Conservation (phyloP, 495 filamentous ascomycete species). For the Penicillium fimorum region DNA sequence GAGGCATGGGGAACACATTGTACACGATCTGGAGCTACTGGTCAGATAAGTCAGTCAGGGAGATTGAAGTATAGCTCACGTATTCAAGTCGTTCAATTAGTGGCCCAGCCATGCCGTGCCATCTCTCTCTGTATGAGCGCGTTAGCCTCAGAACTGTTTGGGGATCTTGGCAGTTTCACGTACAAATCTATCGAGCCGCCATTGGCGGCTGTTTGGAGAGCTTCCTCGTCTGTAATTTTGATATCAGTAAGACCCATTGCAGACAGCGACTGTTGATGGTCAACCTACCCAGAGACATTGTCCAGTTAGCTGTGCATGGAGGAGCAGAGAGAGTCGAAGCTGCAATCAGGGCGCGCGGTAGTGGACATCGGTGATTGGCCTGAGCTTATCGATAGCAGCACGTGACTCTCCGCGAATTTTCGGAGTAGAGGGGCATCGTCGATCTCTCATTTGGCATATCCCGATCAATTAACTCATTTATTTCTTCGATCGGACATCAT, state of each 20-base stretch:
- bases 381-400: constrained; percentile 31
- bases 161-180: constrained; percentile 21
- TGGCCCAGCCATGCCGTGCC: constrained; percentile 51
- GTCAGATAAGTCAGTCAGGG: constrained; percentile 11
- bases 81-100: constrained; percentile 54
- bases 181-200: constrained; percentile 72
- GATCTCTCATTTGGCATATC: constrained; percentile 15
- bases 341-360: constrained; percentile 8
- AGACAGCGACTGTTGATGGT: not conserved
- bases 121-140: constrained; percentile 47
- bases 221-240: constrained; percentile 52
- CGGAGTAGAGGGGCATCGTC: constrained; percentile 34
- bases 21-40: constrained; percentile 45
- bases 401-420: constrained; percentile 34
- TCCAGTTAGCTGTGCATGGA: constrained; percentile 17
- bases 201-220: constrained; percentile 60
- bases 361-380: constrained; percentile 21
- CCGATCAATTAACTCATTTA: constrained; percentile 14
- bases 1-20: constrained; percentile 53
- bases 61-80: constrained; percentile 32
- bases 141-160: constrained; percentile 28
- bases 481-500: constrained; percentile 23
- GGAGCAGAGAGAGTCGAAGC: constrained; percentile 19
- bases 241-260: constrained; percentile 4
- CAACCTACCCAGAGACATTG: constrained; percentile 43